phyloP scores from a whole-genome alignment of 495 filamentous ascomycete species.

The Pseudevernia furfuracea region DNA sequence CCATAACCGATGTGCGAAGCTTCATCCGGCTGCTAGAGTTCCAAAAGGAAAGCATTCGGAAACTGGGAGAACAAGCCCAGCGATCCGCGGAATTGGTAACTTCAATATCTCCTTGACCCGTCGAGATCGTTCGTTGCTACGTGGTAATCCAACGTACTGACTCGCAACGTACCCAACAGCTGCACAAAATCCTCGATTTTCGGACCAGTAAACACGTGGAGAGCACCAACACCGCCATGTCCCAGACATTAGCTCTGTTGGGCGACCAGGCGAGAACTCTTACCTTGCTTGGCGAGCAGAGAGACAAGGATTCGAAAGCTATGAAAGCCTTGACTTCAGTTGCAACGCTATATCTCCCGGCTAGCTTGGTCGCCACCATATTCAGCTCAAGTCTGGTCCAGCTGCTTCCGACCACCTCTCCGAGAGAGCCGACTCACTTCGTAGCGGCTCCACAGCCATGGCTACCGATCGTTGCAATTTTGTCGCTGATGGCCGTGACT shows the following conservation, averaged over 20 bases:
- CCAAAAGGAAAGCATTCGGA: not conserved
- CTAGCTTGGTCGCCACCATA: not conserved
- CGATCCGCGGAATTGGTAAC: not conserved
- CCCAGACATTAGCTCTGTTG: not conserved
- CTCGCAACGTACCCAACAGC: no score
- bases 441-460: not conserved
- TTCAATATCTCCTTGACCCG: not conserved
- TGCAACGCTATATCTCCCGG: not conserved
- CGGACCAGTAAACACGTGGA: not conserved
- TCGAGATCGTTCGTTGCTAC: not conserved
- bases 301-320: not conserved
- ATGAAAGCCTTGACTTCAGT: not conserved
- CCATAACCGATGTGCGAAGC: not conserved
- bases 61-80: not conserved
- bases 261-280: not conserved
- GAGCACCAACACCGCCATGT: not conserved
- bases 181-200: not conserved
- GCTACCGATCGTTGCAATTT: not conserved
- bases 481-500: not conserved
- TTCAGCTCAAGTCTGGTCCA: not conserved
- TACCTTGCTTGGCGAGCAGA: not conserved
- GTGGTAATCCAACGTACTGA: no score
- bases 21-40: not conserved
- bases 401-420: not conserved
- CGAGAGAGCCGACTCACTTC: not conserved